Conservation (phyloP, 805 yeast genomes). For the Starmerella etchellsii region DNA sequence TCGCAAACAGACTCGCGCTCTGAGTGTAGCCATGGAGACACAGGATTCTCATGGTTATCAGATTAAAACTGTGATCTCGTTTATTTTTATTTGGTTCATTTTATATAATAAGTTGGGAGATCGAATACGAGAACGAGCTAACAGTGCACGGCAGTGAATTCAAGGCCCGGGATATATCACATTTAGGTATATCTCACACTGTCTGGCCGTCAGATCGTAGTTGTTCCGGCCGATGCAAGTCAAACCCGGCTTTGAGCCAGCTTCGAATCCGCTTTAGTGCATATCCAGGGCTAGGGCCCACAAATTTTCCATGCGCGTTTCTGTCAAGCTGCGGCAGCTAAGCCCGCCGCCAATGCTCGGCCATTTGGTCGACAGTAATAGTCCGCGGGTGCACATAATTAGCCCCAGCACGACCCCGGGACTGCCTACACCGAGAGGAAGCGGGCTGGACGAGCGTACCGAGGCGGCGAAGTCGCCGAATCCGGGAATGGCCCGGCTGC, state of each 20-base stretch:
- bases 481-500: conserved; percentile 41
- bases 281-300: too few relatives aligned
- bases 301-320: too few relatives aligned
- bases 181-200: too few relatives aligned
- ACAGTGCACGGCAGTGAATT: too few relatives aligned
- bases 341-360: conserved; percentile 4
- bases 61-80: not conserved
- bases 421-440: not conserved
- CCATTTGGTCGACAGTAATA: conserved; percentile 2
- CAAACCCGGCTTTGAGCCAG: too few relatives aligned
- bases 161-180: too few relatives aligned
- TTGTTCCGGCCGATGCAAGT: too few relatives aligned
- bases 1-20: conserved; percentile 69
- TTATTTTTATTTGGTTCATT: too few relatives aligned
- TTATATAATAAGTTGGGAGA: too few relatives aligned
- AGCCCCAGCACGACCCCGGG: not conserved
- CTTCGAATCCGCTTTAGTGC: too few relatives aligned
- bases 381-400: conserved; percentile 2
- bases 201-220: too few relatives aligned
- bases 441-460: conserved; percentile 23
- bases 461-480: conserved; percentile 40
- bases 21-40: conserved; percentile 79
- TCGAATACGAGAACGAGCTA: too few relatives aligned
- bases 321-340: not conserved
- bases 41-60: conserved; percentile 41